Evolutionary conservation across 2,329 filamentous ascomycete species (phyloP).

Genomic region (Diaporthe capsici): DNA sequence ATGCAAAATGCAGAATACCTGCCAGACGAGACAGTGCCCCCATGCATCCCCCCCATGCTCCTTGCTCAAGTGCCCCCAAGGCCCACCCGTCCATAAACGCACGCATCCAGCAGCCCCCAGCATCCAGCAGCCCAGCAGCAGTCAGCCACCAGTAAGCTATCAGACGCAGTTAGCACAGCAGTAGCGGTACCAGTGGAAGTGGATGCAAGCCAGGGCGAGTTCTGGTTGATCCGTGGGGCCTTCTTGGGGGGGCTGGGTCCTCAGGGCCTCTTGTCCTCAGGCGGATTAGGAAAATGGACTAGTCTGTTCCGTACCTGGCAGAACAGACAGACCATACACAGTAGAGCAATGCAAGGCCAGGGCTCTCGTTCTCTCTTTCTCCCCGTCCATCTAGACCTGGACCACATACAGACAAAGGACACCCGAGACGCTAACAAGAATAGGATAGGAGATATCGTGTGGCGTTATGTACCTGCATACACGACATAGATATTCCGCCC

Average conservation of each 20-base stretch:
- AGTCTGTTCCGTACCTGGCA: not conserved
- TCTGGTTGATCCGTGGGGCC: not conserved
- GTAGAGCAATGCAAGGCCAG: not conserved
- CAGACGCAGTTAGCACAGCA: not conserved
- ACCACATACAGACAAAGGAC: not conserved
- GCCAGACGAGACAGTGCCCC: not conserved
- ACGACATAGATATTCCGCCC: not conserved
- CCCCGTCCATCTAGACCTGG: not conserved
- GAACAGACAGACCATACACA: too few relatives aligned
- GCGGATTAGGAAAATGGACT: not conserved
- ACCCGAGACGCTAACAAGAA: not conserved
- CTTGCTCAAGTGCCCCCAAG: not conserved
- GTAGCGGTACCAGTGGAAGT: not conserved
- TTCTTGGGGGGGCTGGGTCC: not conserved
- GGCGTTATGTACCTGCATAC: too few relatives aligned
- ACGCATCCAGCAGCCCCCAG: conserved; percentile 17
- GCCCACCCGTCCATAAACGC: conserved; percentile 4
- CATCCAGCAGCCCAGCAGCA: not conserved
- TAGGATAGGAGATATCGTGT: not conserved
- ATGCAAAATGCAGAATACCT: conserved; percentile 1
- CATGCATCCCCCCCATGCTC: not conserved
- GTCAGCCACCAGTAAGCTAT: not conserved
- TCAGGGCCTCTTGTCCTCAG: not conserved
- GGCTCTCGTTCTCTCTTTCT: not conserved
- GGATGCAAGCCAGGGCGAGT: not conserved